These are phyloP conservation scores for Luzula sylvatica DNA, from an alignment of 176 grass and related monocot species.

Conservation along the genomic window DNA sequence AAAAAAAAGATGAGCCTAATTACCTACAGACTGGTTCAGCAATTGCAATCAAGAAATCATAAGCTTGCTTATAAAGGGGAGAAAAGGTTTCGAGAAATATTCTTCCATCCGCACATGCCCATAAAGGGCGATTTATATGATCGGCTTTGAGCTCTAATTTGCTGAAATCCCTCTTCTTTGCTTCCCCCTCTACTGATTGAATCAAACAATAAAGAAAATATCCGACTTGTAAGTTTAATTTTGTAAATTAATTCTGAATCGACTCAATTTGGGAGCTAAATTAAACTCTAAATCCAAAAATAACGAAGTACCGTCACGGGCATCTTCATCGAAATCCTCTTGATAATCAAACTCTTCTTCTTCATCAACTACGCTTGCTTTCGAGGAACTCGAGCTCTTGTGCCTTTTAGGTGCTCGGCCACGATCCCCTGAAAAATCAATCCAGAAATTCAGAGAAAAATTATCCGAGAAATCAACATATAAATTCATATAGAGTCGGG, in stretches of 20 bases:
- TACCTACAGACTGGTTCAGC: conserved; percentile 94
- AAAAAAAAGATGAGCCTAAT: neutral
- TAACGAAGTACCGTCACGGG: conserved; percentile 41
- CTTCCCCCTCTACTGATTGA: conserved; percentile 42
- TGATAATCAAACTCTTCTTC: conserved; percentile 65
- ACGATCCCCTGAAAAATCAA: conserved; percentile 47
- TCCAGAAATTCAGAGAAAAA: neutral
- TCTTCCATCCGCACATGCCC: conserved; percentile 82
- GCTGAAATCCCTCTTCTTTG: conserved; percentile 91
- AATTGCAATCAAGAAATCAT: conserved; percentile 91
- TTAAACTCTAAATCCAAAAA: neutral
- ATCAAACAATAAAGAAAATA: neutral
- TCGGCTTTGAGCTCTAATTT: conserved; percentile 82
- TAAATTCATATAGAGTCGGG: too few relatives aligned
- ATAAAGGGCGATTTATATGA: conserved; percentile 64
- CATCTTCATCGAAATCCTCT: conserved; percentile 65
- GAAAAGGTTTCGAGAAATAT: conserved; percentile 94
- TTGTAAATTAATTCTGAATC: neutral
- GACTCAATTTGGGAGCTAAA: neutral
- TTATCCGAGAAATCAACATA: too few relatives aligned
- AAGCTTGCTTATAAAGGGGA: conserved; percentile 92
- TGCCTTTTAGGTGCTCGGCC: conserved; percentile 47
- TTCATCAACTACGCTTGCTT: conserved; percentile 38
- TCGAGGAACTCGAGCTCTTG: conserved; percentile 45
- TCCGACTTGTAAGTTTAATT: neutral